Base-by-base conservation (phyloP, 192 early-diverging fungal genomes). In the Dispira parvispora region DNA sequence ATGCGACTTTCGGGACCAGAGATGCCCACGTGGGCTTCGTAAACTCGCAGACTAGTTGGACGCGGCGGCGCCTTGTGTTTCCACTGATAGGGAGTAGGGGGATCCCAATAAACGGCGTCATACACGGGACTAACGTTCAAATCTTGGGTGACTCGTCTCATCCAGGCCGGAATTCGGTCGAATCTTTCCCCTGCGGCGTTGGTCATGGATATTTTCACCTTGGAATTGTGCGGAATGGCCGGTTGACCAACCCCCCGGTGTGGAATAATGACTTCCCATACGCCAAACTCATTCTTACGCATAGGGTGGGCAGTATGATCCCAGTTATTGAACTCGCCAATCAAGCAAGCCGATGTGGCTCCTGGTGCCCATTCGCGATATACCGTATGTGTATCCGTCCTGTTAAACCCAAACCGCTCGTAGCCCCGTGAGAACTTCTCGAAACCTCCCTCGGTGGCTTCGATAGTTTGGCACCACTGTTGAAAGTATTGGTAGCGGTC, bases 301-400 rank as follows among this genome's bases (percentile, higher is more conserved):
- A 98, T 91, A 20, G 73, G 73, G 63, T 95, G 85, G 8, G 80
- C 72, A 0, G 66, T 63, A 42, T 73, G 69, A 68, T 96, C 79
- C 95, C 95, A 98, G 64, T 82, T 68, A 71, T 97, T 98, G 73
- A 98, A 98, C 46, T 96, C 93, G 43, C 95, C 95, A 64, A 94
- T 79, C 42, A 98, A 77, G 62, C 73, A 85, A 21, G 92, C 93
- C 27, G 70, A 69, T 16, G 62, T 68, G 10, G 86, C 93, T 49
- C 83, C 84, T 9, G 95, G 95, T 43, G 93, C 93, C 93, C 93
- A 98, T 73, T 98, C 95, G n/a, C 89, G 76, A 74, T 95, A 98
- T 6, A 76, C 64, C 54, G 94, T 85, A 23, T 75, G 79, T 5
- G 67, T 55, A 8, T 70, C 67, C n/a, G 71, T 72, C 21, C 87